Percentiles rank a stretch among this genome's conserved stretches.
Conservation (phyloP, 2,329 filamentous ascomycete species). For the Zarea fungicola region DNA sequence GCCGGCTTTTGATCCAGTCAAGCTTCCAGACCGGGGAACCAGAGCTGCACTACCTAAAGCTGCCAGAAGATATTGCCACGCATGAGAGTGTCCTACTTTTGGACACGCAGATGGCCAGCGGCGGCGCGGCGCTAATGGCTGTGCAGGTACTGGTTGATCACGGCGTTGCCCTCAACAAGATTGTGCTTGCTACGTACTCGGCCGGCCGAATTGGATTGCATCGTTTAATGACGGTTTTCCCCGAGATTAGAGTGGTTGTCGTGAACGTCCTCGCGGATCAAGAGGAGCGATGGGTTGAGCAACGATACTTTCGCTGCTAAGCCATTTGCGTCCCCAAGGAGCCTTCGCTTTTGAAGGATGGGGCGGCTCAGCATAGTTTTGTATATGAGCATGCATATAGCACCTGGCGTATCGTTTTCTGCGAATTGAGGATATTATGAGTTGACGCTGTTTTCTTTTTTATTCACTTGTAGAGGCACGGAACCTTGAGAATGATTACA, state of each 20-base stretch:
- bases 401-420: background rate
- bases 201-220: constrained; percentile 81
- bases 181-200: constrained; percentile 90
- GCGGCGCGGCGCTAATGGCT: constrained; percentile 83
- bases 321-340: background rate
- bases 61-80: constrained; percentile 66
- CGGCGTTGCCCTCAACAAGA: constrained; percentile 75
- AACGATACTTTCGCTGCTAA: constrained; percentile 82
- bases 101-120: constrained; percentile 92
- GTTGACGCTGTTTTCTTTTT: too few relatives aligned
- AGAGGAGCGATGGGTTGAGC: constrained; percentile 86
- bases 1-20: constrained; percentile 85
- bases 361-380: background rate
- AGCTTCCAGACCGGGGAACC: constrained; percentile 81
- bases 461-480: too few relatives aligned
- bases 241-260: constrained; percentile 79
- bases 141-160: constrained; percentile 94
- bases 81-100: constrained; percentile 81
- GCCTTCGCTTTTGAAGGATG: background rate
- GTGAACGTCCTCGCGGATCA: constrained; percentile 75
- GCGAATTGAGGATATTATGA: too few relatives aligned
- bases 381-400: constrained; percentile 8
- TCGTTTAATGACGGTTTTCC: constrained; percentile 81
- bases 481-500: too few relatives aligned
- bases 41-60: constrained; percentile 81